Base-by-base conservation (phyloP, 441 rosid species). In the Erysimum pusillum region DNA sequence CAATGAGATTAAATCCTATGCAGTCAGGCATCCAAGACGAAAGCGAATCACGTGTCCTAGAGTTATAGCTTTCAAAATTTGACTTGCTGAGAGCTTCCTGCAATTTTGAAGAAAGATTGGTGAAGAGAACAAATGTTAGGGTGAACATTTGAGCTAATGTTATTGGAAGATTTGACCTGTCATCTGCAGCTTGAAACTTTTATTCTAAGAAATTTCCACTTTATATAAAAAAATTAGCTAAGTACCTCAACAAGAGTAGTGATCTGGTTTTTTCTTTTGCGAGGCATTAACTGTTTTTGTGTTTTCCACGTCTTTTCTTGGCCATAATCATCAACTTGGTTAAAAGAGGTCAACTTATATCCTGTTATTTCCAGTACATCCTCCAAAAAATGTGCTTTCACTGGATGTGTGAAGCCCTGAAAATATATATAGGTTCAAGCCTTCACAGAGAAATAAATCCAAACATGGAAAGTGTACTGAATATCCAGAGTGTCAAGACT, bases 261-360 rank as follows among this genome's bases (percentile, higher is more conserved):
- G 71, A 93, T 90, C 85, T 92, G 96, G 78, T 93, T 93, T 85
- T 96, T 96, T 84, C 95, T 89, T 87, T 90, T 96, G 76, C 97
- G 86, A 7, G 97, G 96, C 52, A 86, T 85, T 60, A 93, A 85
- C 84, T 96, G 98, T 81, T 77, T 92, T 75, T 96, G 97, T n/a
- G 91, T 96, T 83, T 96, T 96, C 99, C 99, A 96, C 83, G 90
- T 67, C 78, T 93, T 96, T 65, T 93, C 99, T 88, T 96, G 98
- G 62, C 99, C 99, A 85, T 93, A 96, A 71, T 96, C 99, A 87
- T 96, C 99, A 80, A 96, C 81, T 90, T 96, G 99, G 82, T 93
- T 96, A 75, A 83, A 92, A 76, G 98, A 88, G 74, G 88, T 83
- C 83, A 96, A 71, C 87, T 92, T 92, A 83, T 89, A 89, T 59